These are phyloP conservation scores for Pythium plurisporium DNA, from an alignment of 352 stramenopile species.

Conservation along the genomic window DNA sequence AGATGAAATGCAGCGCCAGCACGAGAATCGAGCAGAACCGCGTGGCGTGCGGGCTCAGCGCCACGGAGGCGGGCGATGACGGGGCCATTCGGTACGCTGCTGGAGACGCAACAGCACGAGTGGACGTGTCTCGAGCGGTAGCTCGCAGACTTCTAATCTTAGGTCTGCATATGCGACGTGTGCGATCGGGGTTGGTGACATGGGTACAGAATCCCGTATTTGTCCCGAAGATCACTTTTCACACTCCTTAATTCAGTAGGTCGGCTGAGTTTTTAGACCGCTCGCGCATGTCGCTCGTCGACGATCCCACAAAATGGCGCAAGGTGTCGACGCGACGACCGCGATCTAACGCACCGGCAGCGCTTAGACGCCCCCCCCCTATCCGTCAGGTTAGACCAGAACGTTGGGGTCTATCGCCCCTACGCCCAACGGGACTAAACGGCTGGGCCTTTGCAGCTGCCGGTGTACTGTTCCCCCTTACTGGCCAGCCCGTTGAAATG, in stretches of 20 bases:
- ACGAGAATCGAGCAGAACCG: not conserved
- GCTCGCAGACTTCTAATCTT: no score
- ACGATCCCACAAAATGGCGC: conserved; percentile 1
- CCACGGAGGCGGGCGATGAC: no score
- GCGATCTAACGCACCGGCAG: no score
- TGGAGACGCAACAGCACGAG: not conserved
- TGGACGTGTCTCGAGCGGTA: no score
- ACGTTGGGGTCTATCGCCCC: no score
- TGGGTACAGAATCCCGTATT: conserved; percentile 13
- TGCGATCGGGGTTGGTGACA: not conserved
- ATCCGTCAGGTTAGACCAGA: no score
- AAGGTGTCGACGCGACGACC: conserved; percentile 6
- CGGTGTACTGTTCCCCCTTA: no score
- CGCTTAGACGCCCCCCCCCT: no score
- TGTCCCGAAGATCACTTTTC: not conserved
- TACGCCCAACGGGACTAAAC: no score
- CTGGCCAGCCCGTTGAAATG: no score
- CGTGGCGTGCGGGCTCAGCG: not conserved
- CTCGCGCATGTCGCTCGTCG: not conserved
- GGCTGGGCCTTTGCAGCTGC: no score
- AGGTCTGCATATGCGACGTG: conserved; percentile 1
- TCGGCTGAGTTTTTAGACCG: not conserved
- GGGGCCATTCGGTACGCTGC: no score
- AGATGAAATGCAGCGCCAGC: not conserved
- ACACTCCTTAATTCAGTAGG: conserved; percentile 2